These are phyloP conservation scores for Biscutella auriculata DNA, from an alignment of 441 rosid genomes.

Conservation along the genomic window DNA sequence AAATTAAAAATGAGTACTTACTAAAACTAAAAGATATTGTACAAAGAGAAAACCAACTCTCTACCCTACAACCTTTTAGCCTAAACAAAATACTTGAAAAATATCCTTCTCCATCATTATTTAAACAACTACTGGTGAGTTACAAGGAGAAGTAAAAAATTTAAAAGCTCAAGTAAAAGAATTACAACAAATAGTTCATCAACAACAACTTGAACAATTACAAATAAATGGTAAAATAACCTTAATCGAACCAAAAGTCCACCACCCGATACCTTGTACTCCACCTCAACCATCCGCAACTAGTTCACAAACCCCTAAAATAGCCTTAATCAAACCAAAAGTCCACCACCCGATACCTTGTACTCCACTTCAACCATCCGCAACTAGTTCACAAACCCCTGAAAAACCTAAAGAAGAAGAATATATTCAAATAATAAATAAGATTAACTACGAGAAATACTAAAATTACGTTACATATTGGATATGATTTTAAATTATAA, in stretches of 20 bases:
- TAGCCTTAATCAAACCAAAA: not conserved
- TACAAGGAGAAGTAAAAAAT: not conserved
- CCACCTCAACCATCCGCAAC: too few species aligned
- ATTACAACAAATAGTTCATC: not conserved
- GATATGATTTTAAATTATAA: not conserved
- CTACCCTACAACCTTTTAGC: not conserved
- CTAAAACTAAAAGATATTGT: not conserved
- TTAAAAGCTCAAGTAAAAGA: not conserved
- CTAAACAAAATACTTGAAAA: not conserved
- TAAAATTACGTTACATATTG: too few species aligned
- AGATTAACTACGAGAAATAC: too few species aligned
- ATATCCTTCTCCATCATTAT: not conserved
- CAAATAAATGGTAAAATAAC: not conserved
- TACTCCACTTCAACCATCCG: too few species aligned
- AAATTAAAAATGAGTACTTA: not conserved
- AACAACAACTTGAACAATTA: not conserved
- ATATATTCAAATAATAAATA: not conserved
- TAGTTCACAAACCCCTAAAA: too few species aligned
- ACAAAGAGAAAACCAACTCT: not conserved
- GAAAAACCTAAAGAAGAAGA: not conserved
- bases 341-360: not conserved
- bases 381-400: too few species aligned
- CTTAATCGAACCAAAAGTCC: not conserved
- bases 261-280: not conserved
- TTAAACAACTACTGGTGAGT: not conserved